Conservation (phyloP, 2,329 filamentous ascomycete species). For the Pseudogymnoascus sp. region DNA sequence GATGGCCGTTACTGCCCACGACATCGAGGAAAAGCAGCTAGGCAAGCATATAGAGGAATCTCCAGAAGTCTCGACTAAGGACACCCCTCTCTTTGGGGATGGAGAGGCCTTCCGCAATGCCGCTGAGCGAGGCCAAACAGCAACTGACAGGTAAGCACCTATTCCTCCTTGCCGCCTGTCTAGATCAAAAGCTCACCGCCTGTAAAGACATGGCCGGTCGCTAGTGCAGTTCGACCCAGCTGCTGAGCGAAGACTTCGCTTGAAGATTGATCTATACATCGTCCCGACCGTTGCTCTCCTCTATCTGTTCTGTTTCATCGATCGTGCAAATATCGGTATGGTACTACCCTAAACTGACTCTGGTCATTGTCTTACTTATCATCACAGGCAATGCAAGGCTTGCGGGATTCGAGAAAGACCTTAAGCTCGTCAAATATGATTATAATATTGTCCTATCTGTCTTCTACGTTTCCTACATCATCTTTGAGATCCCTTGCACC, state of each 20-base stretch:
- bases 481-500: constrained; percentile 65
- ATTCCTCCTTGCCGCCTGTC: neutral
- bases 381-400: constrained; percentile 58
- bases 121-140: constrained; percentile 24
- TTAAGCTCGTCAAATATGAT: constrained; percentile 54
- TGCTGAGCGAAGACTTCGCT: constrained; percentile 51
- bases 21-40: constrained; percentile 10
- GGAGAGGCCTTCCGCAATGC: constrained; percentile 22
- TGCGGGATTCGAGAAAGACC: constrained; percentile 57
- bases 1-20: neutral
- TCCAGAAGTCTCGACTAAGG: neutral
- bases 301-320: constrained; percentile 69
- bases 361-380: neutral
- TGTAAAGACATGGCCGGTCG: constrained; percentile 40
- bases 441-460: constrained; percentile 63
- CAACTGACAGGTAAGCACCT: constrained; percentile 24
- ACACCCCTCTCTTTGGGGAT: constrained; percentile 10
- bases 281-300: constrained; percentile 60
- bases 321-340: constrained; percentile 64
- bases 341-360: neutral
- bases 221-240: constrained; percentile 49
- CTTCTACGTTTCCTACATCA: constrained; percentile 68
- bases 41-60: neutral
- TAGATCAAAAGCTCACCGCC: neutral
- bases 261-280: constrained; percentile 60